Conservation (phyloP, 176 grass and related monocot genomes). For the Carex scoparia region DNA sequence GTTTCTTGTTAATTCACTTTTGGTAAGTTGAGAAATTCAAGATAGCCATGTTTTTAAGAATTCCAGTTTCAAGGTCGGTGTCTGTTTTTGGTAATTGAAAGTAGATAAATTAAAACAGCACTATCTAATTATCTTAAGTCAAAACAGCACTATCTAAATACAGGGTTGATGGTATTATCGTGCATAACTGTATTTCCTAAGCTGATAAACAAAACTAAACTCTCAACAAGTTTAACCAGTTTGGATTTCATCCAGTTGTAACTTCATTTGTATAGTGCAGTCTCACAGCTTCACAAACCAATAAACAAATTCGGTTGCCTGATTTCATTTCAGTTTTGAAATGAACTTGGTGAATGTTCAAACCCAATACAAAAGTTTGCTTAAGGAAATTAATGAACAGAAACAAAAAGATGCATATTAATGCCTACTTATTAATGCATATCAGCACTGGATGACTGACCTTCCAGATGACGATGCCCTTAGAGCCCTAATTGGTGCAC, state of each 20-base stretch:
- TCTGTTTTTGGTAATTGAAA: neutral
- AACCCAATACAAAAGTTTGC: neutral
- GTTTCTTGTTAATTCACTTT: neutral
- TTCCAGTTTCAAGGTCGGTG: neutral
- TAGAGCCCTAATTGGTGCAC: slow-evolving; percentile 91
- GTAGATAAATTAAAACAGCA: neutral
- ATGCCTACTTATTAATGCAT: neutral
- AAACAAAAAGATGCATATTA: neutral
- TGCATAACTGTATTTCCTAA: neutral
- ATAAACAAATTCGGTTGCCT: neutral
- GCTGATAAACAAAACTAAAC: neutral
- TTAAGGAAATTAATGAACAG: neutral
- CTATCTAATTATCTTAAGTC: neutral
- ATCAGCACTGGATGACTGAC: slow-evolving; percentile 23
- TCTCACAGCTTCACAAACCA: neutral
- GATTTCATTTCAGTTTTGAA: neutral
- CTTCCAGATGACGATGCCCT: slow-evolving; percentile 96
- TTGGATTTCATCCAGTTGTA: neutral
- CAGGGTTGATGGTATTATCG: neutral
- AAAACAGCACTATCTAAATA: neutral
- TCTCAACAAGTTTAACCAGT: neutral
- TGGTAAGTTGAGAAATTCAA: neutral
- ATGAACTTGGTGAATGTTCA: neutral
- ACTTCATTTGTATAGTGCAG: neutral
- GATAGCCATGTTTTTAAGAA: neutral